Evolutionary conservation across 495 filamentous ascomycete species (phyloP).

Genomic region (Pyrenopolyporus hunteri): DNA sequence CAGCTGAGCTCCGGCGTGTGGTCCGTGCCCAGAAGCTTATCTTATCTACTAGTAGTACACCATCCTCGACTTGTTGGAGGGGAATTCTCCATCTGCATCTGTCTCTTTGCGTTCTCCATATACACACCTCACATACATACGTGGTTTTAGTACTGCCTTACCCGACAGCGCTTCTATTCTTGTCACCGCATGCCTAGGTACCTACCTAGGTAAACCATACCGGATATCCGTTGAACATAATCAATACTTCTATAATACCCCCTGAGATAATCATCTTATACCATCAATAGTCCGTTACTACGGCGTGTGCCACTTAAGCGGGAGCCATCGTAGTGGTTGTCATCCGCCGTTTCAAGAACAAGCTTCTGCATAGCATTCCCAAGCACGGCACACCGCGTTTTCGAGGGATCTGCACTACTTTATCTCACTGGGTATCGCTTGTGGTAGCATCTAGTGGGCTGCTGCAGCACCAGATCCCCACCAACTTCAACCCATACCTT

Average conservation of each 20-base stretch:
- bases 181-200: not conserved
- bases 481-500: slow-evolving; percentile 12
- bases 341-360: slow-evolving; percentile 9
- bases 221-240: not conserved
- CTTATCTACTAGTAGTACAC: too few relatives aligned
- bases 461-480: slow-evolving; percentile 1
- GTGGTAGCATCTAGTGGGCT: slow-evolving; percentile 23
- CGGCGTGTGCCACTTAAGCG: not conserved
- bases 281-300: not conserved
- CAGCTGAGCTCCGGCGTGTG: not conserved
- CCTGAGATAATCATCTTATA: not conserved
- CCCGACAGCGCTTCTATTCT: not conserved
- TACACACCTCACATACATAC: too few relatives aligned
- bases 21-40: slow-evolving; percentile 8
- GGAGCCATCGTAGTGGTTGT: not conserved
- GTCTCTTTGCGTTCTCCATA: too few relatives aligned
- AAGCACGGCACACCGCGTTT: slow-evolving; percentile 36
- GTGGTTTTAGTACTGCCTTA: too few relatives aligned
- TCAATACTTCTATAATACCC: not conserved
- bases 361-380: slow-evolving; percentile 16
- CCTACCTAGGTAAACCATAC: not conserved
- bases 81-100: too few relatives aligned
- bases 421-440: slow-evolving; percentile 14
- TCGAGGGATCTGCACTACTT: slow-evolving; percentile 30
- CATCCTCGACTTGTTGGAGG: too few relatives aligned